phyloP scores from a whole-genome alignment of 495 filamentous ascomycete genomes.

The Pyrenopolyporus hunteri region DNA sequence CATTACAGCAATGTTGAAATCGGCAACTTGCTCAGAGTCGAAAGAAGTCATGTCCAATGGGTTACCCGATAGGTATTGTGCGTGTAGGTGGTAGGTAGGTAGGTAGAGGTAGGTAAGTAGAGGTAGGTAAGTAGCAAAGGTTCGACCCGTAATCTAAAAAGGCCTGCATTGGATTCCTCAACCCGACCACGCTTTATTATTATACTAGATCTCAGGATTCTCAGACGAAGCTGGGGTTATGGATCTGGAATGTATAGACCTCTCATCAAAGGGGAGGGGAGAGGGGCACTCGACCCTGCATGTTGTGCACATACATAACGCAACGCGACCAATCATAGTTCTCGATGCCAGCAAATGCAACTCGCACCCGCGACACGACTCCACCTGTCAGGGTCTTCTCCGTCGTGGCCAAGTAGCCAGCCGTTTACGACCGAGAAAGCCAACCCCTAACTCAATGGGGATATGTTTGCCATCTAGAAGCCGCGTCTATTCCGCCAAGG shows the following conservation, averaged over 20 bases:
- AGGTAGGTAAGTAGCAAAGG: too few relatives aligned
- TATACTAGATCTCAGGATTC: not conserved
- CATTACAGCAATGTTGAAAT: not conserved
- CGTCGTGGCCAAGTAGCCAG: conserved; percentile 22
- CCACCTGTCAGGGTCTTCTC: conserved; percentile 13
- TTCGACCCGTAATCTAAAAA: too few relatives aligned
- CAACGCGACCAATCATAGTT: conserved; percentile 18
- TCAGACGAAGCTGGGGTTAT: too few relatives aligned
- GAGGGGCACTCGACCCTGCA: conserved; percentile 26
- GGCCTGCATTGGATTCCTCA: too few relatives aligned
- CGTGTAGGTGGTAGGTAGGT: too few relatives aligned
- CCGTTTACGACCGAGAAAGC: conserved; percentile 5
- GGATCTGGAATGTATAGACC: not conserved
- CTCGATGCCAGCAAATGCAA: conserved; percentile 2
- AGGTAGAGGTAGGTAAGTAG: too few relatives aligned
- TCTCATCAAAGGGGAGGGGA: not conserved
- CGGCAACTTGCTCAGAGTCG: not conserved
- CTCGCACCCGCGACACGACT: conserved; percentile 21
- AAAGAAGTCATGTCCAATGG: conserved; percentile 1
- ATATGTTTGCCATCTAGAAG: conserved; percentile 6
- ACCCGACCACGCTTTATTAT: too few relatives aligned
- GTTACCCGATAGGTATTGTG: too few relatives aligned
- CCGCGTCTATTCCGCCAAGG: conserved; percentile 16
- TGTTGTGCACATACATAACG: too few relatives aligned
- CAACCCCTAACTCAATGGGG: conserved; percentile 7